Evolutionary conservation across 495 filamentous ascomycete genomes (phyloP).

Genomic region (Lophiotrema nucula): DNA sequence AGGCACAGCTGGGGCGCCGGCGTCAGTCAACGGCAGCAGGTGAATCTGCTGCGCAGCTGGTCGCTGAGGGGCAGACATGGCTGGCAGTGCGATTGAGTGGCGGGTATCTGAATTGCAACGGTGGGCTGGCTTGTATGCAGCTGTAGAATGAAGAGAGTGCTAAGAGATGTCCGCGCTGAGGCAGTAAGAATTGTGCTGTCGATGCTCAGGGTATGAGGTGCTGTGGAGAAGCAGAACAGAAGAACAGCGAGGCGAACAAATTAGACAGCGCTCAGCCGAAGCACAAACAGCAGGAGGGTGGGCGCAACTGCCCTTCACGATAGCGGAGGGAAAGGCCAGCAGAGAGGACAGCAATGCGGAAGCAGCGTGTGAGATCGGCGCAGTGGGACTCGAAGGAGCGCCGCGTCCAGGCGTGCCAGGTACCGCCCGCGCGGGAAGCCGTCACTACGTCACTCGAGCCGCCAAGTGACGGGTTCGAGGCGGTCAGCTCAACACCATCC

Average conservation of each 20-base stretch:
- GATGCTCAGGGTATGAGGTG: not conserved
- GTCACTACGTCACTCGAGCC: not conserved
- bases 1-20: conserved; percentile 84
- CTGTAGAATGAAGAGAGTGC: not conserved
- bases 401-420: not conserved
- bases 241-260: not conserved
- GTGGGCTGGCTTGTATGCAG: conserved; percentile 19
- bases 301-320: conserved; percentile 7
- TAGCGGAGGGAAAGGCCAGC: not conserved
- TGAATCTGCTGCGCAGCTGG: conserved; percentile 57
- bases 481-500: not conserved
- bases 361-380: conserved; percentile 8
- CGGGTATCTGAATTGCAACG: not conserved
- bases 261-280: not conserved
- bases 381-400: not conserved
- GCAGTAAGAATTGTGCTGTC: not conserved
- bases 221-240: not conserved
- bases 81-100: not conserved
- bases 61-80: conserved; percentile 11
- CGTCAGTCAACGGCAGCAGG: conserved; percentile 82
- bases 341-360: not conserved
- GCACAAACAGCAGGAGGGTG: conserved; percentile 1
- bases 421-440: not conserved
- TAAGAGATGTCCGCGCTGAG: conserved; percentile 1
- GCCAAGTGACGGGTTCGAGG: not conserved